A percentile compares a stretch with the other conserved stretches of the same genome.
Conservation (phyloP, 306 rosid genomes). For the Dryas octopetala region DNA sequence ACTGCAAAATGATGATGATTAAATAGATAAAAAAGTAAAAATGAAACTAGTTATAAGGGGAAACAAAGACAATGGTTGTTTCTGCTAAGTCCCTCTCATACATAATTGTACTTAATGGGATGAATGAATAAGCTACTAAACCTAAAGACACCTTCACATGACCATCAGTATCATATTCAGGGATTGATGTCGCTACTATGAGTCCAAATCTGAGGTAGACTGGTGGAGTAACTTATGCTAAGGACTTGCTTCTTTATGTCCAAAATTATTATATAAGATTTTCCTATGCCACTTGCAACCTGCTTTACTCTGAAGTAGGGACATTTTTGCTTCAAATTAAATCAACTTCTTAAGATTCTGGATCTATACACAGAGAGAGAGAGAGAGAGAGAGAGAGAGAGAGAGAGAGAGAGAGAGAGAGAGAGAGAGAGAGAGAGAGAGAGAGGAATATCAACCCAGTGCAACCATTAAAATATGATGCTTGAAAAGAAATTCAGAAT, state of each 20-base stretch:
- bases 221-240: not conserved
- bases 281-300: not conserved
- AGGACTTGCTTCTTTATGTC: not conserved
- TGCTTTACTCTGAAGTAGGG: not conserved
- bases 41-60: not conserved
- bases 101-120: not conserved
- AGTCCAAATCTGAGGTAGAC: not conserved
- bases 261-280: not conserved
- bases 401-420: too few relatives aligned
- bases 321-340: not conserved
- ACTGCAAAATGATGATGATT: conserved; percentile 45
- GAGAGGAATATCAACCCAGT: too few relatives aligned
- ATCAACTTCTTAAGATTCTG: not conserved
- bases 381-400: too few relatives aligned
- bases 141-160: not conserved
- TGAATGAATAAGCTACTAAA: conserved; percentile 7
- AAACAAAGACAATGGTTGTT: conserved; percentile 3
- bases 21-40: not conserved
- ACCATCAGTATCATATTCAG: not conserved
- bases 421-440: too few relatives aligned
- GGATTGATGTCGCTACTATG: not conserved
- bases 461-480: too few relatives aligned
- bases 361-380: not conserved
- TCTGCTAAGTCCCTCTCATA: not conserved
- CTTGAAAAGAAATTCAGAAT: not conserved